These are phyloP conservation scores for Nevesoporus exiguus DNA, from an alignment of 768 basidiomycete genomes.

Conservation along the genomic window DNA sequence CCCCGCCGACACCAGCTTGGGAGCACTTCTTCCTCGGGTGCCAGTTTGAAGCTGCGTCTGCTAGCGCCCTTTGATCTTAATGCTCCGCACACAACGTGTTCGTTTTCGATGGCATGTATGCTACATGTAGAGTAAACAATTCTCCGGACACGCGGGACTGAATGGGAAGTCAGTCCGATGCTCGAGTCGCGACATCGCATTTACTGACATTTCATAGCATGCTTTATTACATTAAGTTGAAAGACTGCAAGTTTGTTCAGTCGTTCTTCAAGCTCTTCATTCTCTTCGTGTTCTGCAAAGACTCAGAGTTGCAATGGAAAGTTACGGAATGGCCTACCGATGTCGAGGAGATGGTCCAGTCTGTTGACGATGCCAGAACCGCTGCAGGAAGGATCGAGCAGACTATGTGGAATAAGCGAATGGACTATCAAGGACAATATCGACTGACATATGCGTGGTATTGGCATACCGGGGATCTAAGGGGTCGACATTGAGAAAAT, in stretches of 20 bases:
- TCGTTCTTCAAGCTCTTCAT: conserved; percentile 59
- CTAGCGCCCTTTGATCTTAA: conserved; percentile 69
- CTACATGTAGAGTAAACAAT: conserved; percentile 99
- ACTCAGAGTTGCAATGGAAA: conserved; percentile 3
- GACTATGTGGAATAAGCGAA: conserved; percentile 38
- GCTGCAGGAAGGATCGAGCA: conserved; percentile 96
- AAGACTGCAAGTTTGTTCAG: conserved; percentile 83
- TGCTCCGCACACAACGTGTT: conserved; percentile 78
- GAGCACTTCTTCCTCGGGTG: conserved; percentile 61
- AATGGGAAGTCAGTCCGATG: conserved; percentile 7
- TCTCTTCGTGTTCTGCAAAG: conserved; percentile 52
- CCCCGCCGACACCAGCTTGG: conserved; percentile 86
- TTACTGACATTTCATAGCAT: conserved; percentile 86
- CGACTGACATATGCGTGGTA: conserved; percentile 83
- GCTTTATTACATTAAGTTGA: conserved; percentile 86
- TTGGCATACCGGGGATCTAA: conserved; percentile 53
- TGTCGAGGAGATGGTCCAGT: conserved; percentile 76
- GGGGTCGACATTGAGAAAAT: conserved; percentile 83
- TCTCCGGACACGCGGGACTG: conserved; percentile 72
- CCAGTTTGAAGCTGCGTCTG: conserved; percentile 61
- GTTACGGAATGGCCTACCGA: conserved; percentile 44
- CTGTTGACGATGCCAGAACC: conserved; percentile 92
- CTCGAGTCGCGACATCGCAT: conserved; percentile 21
- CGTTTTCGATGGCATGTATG: conserved; percentile 87
- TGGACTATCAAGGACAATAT: not conserved